phyloP scores from a whole-genome alignment of 2,329 filamentous ascomycete species.

The Ophiobolus disseminans region DNA sequence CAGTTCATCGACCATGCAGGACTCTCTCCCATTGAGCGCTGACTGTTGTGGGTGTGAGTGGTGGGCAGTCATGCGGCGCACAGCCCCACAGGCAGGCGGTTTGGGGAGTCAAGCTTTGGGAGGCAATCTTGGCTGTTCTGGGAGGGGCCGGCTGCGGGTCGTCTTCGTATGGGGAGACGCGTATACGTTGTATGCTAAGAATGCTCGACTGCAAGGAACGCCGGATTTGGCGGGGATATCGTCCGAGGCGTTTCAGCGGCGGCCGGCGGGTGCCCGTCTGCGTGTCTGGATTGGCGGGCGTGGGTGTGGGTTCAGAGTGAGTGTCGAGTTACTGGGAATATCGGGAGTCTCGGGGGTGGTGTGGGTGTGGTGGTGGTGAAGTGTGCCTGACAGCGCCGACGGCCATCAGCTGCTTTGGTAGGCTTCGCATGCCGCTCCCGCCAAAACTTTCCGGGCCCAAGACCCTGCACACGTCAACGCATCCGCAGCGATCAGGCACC shows the following conservation, averaged over 20 bases:
- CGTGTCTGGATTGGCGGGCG: not conserved
- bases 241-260: slow-evolving; percentile 33
- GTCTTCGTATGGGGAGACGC: slow-evolving; percentile 20
- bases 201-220: slow-evolving; percentile 34
- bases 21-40: slow-evolving; percentile 42
- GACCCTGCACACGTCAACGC: slow-evolving; percentile 16
- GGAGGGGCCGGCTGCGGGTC: not conserved
- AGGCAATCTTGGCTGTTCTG: not conserved
- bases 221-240: slow-evolving; percentile 27
- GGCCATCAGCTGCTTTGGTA: not conserved
- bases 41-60: slow-evolving; percentile 17
- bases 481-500: slow-evolving; percentile 24
- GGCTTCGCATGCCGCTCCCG: not conserved
- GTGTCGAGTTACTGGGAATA: not conserved
- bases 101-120: slow-evolving; percentile 1
- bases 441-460: slow-evolving; percentile 8
- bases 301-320: not conserved
- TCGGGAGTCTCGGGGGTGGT: not conserved
- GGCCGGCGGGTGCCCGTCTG: slow-evolving; percentile 6
- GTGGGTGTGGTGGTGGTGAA: not conserved
- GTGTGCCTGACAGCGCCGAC: slow-evolving; percentile 1
- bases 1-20: slow-evolving; percentile 42
- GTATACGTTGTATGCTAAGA: slow-evolving; percentile 34
- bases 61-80: slow-evolving; percentile 29
- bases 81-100: slow-evolving; percentile 3